A percentile compares a stretch with the other conserved stretches of the same genome.
Evolutionary conservation across 208 protist genomes (phyloP).

Genomic region (Trypanosoma boissoni): DNA sequence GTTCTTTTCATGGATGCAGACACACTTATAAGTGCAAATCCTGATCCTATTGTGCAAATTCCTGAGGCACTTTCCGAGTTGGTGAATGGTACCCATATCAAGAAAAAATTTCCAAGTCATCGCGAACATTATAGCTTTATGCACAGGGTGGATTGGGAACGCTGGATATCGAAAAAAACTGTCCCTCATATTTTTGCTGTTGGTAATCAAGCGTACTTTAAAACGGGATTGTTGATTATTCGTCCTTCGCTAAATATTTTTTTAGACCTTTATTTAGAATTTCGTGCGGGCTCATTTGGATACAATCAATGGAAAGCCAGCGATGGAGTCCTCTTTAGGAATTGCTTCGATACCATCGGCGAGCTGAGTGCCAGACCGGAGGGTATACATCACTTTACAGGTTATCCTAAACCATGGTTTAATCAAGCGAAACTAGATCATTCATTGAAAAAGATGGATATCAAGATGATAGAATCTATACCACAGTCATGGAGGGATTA

Average conservation of each 20-base stretch:
- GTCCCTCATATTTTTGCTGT: constrained; percentile 20
- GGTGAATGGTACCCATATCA: constrained; percentile 5
- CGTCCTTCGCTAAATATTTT: constrained; percentile 28
- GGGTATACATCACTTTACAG: constrained; percentile 19
- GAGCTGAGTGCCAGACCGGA: neutral
- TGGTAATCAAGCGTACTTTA: constrained; percentile 21
- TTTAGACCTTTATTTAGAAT: constrained; percentile 30
- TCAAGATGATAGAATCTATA: neutral
- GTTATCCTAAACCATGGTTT: constrained; percentile 33
- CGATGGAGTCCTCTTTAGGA: constrained; percentile 30
- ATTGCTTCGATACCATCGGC: constrained; percentile 16
- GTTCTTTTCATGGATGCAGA: constrained; percentile 33
- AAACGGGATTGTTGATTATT: constrained; percentile 27
- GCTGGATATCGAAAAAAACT: neutral
- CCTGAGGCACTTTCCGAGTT: neutral
- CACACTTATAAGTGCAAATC: constrained; percentile 20
- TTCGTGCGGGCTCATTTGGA: constrained; percentile 17
- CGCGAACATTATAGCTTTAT: neutral
- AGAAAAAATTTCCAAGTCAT: neutral
- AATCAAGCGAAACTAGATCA: constrained; percentile 13
- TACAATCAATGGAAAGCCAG: constrained; percentile 24
- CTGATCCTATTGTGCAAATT: constrained; percentile 12
- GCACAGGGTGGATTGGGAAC: neutral
- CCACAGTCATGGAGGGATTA: neutral
- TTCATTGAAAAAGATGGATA: neutral